Base-by-base conservation (phyloP, 371 early-diverging fungal genomes). In the Lichtheimia corymbifera region DNA sequence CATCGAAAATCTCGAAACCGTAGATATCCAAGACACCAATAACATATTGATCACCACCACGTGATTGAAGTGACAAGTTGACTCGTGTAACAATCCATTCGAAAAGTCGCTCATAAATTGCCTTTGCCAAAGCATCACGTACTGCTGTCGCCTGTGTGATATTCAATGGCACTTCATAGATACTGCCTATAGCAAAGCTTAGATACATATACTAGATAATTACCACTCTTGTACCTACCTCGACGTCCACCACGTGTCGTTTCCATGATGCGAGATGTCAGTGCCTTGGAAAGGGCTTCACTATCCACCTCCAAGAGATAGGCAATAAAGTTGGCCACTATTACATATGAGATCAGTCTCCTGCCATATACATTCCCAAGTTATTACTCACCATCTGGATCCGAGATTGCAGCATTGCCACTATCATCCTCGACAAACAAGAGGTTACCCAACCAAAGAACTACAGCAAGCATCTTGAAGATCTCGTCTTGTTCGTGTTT, bases 11-110 rank as follows among this genome's bases (percentile, higher is more conserved):
- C 84, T 95, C 95, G 72, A 97, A 95, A 52, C 99, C 95, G 68
- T 96, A 94, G 79, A 97, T 93, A 85, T 99, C 95, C 74, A 98
- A 74, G 7, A 98, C 97, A 63, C 98, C 99, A 45, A 98, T 83
- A 13, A 91, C 91, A 58, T 92, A 87, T 18, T 85, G 81, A 35
- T 87, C 82, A 7, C 83, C 73, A 17, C 79, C 76, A 44, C 86
- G 85, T 12, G 88, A 81, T 56, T 87, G 83, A 50, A 93, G 71
- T 5, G 94, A 90, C 18, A 83, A 65, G 67, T 95, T 95, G 58
- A 94, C 87, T 58, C 92, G 89, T 35, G 83, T 74, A 43, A 98
- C 93, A 56, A 95, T 91, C 94, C 94, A 95, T 66, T 95, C 94
- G 61, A 95, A 95, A 56, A 95, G 62, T 41, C 90, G 85, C 62